Percentiles rank a stretch among this genome's conserved stretches.
Evolutionary conservation across 2,329 filamentous ascomycete species (phyloP).

Genomic region (Domatiomyces globalis): DNA sequence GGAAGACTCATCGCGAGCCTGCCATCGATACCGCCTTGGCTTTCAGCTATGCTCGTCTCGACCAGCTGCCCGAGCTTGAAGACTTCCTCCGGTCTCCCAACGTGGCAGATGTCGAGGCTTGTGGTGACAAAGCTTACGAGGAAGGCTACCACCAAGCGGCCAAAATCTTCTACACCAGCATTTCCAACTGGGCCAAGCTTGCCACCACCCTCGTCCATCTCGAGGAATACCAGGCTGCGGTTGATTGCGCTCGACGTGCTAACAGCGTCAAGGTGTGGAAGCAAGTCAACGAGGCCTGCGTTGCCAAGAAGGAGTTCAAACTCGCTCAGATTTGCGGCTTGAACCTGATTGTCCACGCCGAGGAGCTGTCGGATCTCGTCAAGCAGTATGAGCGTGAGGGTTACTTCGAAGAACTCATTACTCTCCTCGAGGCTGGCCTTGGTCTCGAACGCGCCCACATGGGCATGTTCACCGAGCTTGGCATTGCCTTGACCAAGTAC

Average conservation of each 20-base stretch:
- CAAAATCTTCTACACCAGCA: constrained; percentile 97
- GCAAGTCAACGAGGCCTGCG: constrained; percentile 91
- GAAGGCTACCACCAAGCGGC: constrained; percentile 91
- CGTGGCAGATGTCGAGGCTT: constrained; percentile 89
- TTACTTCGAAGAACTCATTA: constrained; percentile 96
- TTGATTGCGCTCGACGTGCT: constrained; percentile 94
- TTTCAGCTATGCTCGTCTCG: constrained; percentile 82
- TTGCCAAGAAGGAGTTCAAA: constrained; percentile 96
- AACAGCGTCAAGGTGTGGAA: constrained; percentile 99
- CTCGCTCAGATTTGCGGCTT: constrained; percentile 97
- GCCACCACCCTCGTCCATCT: constrained; percentile 96
- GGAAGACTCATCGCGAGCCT: constrained; percentile 89
- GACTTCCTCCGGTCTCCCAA: constrained; percentile 90
- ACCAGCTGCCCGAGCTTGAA: constrained; percentile 84
- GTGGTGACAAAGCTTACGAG: constrained; percentile 92
- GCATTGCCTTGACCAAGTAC: constrained; percentile 85
- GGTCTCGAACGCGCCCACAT: constrained; percentile 86
- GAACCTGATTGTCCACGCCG: constrained; percentile 93
- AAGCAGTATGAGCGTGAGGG: constrained; percentile 94
- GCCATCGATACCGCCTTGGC: constrained; percentile 86
- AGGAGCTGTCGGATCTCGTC: constrained; percentile 82
- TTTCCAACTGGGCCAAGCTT: constrained; percentile 99
- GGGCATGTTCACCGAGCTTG: constrained; percentile 92
- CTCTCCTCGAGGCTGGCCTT: constrained; percentile 82
- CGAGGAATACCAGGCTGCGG: constrained; percentile 89